Evolutionary conservation across 2,329 filamentous ascomycete genomes (phyloP).

Genomic region (Moelleriella libera): DNA sequence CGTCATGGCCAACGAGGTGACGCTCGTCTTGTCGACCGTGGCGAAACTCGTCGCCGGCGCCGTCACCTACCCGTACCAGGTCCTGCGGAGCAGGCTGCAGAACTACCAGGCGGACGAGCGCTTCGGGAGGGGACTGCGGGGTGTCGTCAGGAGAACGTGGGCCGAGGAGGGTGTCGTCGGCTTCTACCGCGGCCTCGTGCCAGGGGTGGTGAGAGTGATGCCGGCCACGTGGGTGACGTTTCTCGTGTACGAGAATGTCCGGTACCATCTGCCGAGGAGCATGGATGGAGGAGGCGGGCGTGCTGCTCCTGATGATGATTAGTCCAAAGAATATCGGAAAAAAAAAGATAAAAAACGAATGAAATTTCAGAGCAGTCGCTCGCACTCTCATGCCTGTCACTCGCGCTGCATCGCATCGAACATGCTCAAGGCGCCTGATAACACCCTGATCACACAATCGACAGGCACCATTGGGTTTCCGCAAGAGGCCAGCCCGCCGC

Average conservation of each 20-base stretch:
- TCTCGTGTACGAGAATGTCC: slow-evolving; percentile 90
- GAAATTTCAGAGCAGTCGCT: too few relatives aligned
- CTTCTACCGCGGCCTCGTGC: slow-evolving; percentile 84
- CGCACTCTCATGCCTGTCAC: too few relatives aligned
- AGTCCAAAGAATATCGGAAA: too few relatives aligned
- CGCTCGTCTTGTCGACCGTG: slow-evolving; percentile 62
- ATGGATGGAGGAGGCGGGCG: not conserved
- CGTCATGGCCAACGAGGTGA: slow-evolving; percentile 66
- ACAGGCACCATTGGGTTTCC: too few relatives aligned
- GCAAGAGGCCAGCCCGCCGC: too few relatives aligned
- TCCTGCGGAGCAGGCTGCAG: slow-evolving; percentile 77
- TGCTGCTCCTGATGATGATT: not conserved
- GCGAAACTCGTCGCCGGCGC: slow-evolving; percentile 84
- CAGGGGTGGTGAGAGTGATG: slow-evolving; percentile 80
- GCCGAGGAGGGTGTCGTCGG: slow-evolving; percentile 63
- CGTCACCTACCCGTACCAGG: slow-evolving; percentile 89
- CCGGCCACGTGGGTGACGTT: slow-evolving; percentile 96
- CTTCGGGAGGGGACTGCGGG: slow-evolving; percentile 57
- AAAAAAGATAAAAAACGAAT: too few relatives aligned
- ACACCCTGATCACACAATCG: too few relatives aligned
- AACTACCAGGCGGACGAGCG: slow-evolving; percentile 67
- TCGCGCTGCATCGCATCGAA: too few relatives aligned
- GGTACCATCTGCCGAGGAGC: slow-evolving; percentile 48
- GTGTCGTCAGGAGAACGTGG: slow-evolving; percentile 64
- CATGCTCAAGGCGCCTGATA: too few relatives aligned